Conservation (phyloP, 2,329 filamentous ascomycete species). For the Botryotinia globosa region DNA sequence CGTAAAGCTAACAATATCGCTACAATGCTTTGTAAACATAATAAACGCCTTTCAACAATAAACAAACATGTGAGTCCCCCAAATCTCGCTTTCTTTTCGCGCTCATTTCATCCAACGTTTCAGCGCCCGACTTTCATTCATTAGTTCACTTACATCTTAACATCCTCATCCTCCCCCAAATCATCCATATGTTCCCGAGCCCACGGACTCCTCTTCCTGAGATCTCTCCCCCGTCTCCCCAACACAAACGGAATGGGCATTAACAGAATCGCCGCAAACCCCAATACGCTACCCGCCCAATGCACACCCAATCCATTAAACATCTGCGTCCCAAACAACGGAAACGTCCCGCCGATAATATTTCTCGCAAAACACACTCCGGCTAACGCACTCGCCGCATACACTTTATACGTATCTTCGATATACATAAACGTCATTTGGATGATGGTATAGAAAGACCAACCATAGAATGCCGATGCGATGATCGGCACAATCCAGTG, state of each 20-base stretch:
- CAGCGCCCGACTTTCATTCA: background rate
- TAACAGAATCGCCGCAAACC: slow-evolving; percentile 47
- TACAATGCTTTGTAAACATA: background rate
- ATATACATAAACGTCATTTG: slow-evolving; percentile 48
- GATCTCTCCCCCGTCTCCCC: slow-evolving; percentile 45
- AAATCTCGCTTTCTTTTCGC: background rate
- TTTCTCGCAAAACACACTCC: slow-evolving; percentile 60
- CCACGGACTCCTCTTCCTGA: slow-evolving; percentile 51
- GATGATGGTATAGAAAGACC: slow-evolving; percentile 60
- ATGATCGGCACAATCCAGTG: slow-evolving; percentile 52
- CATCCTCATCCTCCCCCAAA: background rate
- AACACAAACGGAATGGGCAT: slow-evolving; percentile 53
- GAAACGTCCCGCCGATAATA: slow-evolving; percentile 54
- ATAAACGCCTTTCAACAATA: background rate
- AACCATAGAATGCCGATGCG: slow-evolving; percentile 55
- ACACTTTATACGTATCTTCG: slow-evolving; percentile 55
- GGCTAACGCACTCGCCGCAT: slow-evolving; percentile 56
- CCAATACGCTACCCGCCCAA: slow-evolving; percentile 41
- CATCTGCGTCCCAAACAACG: slow-evolving; percentile 58
- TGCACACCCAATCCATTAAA: slow-evolving; percentile 40
- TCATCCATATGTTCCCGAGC: slow-evolving; percentile 43
- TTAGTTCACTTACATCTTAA: background rate
- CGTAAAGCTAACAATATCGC: background rate
- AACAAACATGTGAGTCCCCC: too few species aligned
- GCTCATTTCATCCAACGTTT: background rate